These are phyloP conservation scores for Ciborinia camelliae DNA, from an alignment of 2,329 filamentous ascomycete species.

Conservation along the genomic window DNA sequence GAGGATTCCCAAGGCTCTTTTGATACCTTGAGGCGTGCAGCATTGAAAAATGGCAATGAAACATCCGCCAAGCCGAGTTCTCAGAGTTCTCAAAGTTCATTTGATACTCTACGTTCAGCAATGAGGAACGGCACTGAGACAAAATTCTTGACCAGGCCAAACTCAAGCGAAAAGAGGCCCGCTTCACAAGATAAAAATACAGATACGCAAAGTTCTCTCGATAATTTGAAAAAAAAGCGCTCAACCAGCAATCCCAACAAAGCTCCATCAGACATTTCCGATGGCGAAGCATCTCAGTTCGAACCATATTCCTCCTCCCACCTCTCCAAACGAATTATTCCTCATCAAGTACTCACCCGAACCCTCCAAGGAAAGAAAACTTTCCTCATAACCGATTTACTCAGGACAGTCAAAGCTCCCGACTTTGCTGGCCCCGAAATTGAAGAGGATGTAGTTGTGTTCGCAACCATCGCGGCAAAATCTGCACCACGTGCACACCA, in stretches of 20 bases:
- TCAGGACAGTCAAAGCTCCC: constrained; percentile 77
- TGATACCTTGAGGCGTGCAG: constrained; percentile 18
- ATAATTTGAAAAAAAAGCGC: constrained; percentile 18
- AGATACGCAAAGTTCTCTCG: neutral
- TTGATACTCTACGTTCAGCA: constrained; percentile 12
- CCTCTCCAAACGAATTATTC: constrained; percentile 76
- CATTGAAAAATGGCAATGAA: constrained; percentile 18
- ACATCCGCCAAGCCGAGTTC: constrained; percentile 34
- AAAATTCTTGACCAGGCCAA: constrained; percentile 15
- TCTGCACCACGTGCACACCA: constrained; percentile 70
- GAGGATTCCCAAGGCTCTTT: constrained; percentile 16
- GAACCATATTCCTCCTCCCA: constrained; percentile 86
- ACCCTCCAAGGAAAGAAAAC: constrained; percentile 75
- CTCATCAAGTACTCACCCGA: constrained; percentile 74
- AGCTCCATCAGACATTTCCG: constrained; percentile 35
- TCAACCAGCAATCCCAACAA: constrained; percentile 29
- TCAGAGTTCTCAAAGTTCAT: constrained; percentile 17
- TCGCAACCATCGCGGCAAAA: constrained; percentile 84
- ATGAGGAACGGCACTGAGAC: constrained; percentile 12
- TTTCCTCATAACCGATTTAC: constrained; percentile 74
- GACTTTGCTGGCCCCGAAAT: constrained; percentile 76
- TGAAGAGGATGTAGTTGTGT: constrained; percentile 84
- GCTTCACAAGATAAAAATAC: constrained; percentile 7
- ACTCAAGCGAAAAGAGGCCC: constrained; percentile 3
- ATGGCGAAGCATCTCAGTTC: constrained; percentile 60